Evolutionary conservation across 169 alveolate genomes (phyloP).

Genomic region (Theileria sp.): DNA sequence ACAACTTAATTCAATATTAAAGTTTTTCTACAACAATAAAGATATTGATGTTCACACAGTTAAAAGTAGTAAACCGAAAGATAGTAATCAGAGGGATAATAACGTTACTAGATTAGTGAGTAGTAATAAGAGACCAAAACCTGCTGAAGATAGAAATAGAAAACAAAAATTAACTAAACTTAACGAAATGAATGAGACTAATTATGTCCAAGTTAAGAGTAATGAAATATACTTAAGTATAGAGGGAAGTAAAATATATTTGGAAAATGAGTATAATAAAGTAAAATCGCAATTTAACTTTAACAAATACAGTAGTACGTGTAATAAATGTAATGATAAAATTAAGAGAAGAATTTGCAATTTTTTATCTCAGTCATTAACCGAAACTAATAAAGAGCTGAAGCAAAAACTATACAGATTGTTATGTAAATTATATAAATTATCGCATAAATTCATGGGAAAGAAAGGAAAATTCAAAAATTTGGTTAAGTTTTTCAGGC

Average conservation of each 20-base stretch:
- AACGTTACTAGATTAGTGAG: background rate
- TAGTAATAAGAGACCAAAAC: background rate
- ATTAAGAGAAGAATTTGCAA: background rate
- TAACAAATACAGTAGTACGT: background rate
- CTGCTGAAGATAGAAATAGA: background rate
- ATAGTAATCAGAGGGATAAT: background rate
- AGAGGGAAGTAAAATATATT: constrained; percentile 6
- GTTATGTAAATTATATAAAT: background rate
- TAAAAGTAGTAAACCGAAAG: background rate
- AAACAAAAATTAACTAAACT: background rate
- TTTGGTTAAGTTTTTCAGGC: background rate
- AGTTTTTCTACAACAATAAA: background rate
- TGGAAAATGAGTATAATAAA: background rate
- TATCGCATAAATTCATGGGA: background rate
- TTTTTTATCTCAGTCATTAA: background rate
- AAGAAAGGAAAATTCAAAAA: background rate
- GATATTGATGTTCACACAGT: background rate
- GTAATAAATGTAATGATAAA: background rate
- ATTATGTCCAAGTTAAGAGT: background rate
- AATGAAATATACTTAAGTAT: constrained; percentile 1
- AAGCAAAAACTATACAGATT: background rate
- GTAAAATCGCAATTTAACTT: background rate
- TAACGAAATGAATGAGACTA: background rate
- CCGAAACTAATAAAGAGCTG: background rate
- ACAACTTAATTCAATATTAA: background rate